Evolutionary conservation across 2,329 filamentous ascomycete genomes (phyloP), one percentile per base, ranked within the genome.

Genomic region (Fusarium sterilihyphosum): DNA sequence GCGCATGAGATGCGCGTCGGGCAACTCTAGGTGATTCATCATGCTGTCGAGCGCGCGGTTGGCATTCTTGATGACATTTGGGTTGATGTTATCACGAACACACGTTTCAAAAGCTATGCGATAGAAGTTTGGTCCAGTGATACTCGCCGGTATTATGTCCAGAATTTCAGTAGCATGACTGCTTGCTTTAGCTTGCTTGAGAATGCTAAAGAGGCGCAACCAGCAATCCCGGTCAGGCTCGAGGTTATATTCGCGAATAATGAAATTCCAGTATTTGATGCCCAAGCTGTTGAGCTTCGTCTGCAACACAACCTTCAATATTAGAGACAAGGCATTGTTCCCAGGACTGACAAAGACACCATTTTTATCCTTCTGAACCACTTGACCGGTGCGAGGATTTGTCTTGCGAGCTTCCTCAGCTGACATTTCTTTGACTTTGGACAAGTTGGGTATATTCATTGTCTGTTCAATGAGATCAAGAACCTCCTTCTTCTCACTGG

Each of bases 401-500:
- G 56, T 54, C 14, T 64, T 66, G 44, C 53, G 58, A 33, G 65
- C 53, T 17, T 67, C 66, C 20, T n/a, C 47, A 31, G 61, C 41
- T 44, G 68, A 63, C 33, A 59, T 53, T 37, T 52, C 43, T 20
- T 75, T 64, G 17, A 52, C 20, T 78, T 74, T 86, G 75, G 81
- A 86, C 74, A 85, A 79, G 59, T 90, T 89, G 40, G 92, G 90
- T 47, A 98, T 88, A 53, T 90, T 88, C 90, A 96, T 95, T 2
- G 94, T 93, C 82, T 98, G 92, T 74, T 94, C 88, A n/a, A 97
- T 83, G 26, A 98, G 85, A 44, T 89, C 89, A 29, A 98, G 87
- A 5, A 98, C 86, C 76, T 94, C 90, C 71, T 92, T 90, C 81
- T 88, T 91, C 75, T 96, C 92, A 57, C 86, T 82, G 18, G 70